Conservation (phyloP, 495 filamentous ascomycete species). For the Penicillium herquei region DNA sequence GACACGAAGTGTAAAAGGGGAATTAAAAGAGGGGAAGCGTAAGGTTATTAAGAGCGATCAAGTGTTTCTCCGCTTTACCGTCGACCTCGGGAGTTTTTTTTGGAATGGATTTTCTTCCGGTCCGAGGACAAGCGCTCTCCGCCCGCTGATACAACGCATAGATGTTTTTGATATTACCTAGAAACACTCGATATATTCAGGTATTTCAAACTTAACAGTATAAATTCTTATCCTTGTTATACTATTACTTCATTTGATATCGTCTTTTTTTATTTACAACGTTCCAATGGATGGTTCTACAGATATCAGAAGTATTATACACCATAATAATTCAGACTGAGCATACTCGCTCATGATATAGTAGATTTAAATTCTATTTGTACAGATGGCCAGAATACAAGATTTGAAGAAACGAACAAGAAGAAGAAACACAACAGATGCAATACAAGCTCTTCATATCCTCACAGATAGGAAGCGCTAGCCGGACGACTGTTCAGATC, state of each 20-base stretch:
- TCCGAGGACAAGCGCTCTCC: conserved; percentile 26
- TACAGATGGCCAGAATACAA: conserved; percentile 33
- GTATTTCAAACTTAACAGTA: too few relatives aligned
- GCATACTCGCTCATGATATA: conserved; percentile 3
- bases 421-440: conserved; percentile 13
- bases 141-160: neutral
- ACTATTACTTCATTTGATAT: too few relatives aligned
- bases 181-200: too few relatives aligned
- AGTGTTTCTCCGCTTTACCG: conserved; percentile 32
- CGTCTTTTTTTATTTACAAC: too few relatives aligned
- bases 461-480: conserved; percentile 33
- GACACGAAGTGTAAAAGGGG: conserved; percentile 9
- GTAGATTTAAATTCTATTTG: conserved; percentile 30
- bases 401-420: conserved; percentile 9
- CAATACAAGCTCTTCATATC: conserved; percentile 1
- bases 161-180: too few relatives aligned
- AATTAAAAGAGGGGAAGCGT: conserved; percentile 14
- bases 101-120: conserved; percentile 28
- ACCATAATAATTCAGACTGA: neutral
- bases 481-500: conserved; percentile 54
- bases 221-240: too few relatives aligned
- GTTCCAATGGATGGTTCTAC: too few relatives aligned
- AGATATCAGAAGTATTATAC: too few relatives aligned
- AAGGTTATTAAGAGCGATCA: conserved; percentile 20
- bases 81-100: conserved; percentile 34